A percentile compares a stretch with the other conserved stretches of the same genome.
These are phyloP conservation scores for Kluyveromyces starmeri DNA, from an alignment of 805 yeast species.

Conservation along the genomic window DNA sequence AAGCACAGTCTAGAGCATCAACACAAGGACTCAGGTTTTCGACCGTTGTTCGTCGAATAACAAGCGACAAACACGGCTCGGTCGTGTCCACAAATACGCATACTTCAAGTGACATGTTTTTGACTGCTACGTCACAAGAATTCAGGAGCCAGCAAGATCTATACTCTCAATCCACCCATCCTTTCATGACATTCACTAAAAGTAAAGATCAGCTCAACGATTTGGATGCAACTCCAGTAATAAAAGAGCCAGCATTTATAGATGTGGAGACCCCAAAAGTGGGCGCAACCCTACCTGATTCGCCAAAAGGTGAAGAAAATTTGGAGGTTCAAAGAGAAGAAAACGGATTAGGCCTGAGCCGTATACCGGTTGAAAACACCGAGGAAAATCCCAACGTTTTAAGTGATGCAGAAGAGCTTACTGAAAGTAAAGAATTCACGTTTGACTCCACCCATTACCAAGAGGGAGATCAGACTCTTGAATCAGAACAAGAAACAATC, in stretches of 20 bases:
- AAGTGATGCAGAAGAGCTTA: neutral
- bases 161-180: neutral
- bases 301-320: neutral
- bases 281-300: neutral
- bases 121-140: conserved; percentile 7
- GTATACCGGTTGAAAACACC: no score
- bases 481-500: neutral
- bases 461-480: neutral
- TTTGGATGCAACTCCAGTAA: conserved; percentile 6
- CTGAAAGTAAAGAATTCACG: neutral
- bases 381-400: neutral
- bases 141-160: neutral
- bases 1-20: conserved; percentile 2
- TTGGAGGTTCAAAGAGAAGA: neutral
- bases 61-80: conserved; percentile 4
- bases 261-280: conserved; percentile 6
- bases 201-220: neutral
- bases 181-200: neutral
- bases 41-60: conserved; percentile 1
- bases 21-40: conserved; percentile 1
- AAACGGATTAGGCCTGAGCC: neutral
- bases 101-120: conserved; percentile 6
- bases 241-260: conserved; percentile 3
- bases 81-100: conserved; percentile 5
- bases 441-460: neutral